These are phyloP conservation scores for Rhodotorula diobovata DNA, from an alignment of 768 basidiomycete genomes.

Conservation along the genomic window DNA sequence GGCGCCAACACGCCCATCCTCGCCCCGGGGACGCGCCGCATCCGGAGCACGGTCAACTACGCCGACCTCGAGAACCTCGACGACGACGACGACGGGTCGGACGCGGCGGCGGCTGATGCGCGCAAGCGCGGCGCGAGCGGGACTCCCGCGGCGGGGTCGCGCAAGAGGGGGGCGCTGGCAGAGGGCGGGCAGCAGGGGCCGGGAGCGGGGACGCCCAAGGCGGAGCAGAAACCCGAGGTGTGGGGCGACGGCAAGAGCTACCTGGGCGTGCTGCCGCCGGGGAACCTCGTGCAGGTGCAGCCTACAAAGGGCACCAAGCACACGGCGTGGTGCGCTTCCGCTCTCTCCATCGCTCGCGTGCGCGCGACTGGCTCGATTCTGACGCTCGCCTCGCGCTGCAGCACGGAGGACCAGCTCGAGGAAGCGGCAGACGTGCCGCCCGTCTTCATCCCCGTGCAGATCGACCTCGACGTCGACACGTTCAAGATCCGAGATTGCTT, in stretches of 20 bases:
- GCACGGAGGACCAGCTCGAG: slow-evolving; percentile 63
- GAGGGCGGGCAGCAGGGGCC: slow-evolving; percentile 12
- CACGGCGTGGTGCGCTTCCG: slow-evolving; percentile 63
- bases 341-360: background rate
- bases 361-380: background rate
- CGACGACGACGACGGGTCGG: slow-evolving; percentile 56
- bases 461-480: slow-evolving; percentile 89
- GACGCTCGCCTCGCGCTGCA: slow-evolving; percentile 17
- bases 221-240: slow-evolving; percentile 40
- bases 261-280: slow-evolving; percentile 76
- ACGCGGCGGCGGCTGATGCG: slow-evolving; percentile 66
- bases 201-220: background rate
- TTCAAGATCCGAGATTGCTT: slow-evolving; percentile 91
- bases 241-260: slow-evolving; percentile 70
- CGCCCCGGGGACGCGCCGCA: slow-evolving; percentile 15
- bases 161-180: slow-evolving; percentile 49
- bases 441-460: slow-evolving; percentile 79
- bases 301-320: slow-evolving; percentile 61
- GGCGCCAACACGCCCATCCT: slow-evolving; percentile 23
- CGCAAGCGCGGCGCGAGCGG: slow-evolving; percentile 55
- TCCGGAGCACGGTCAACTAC: slow-evolving; percentile 71
- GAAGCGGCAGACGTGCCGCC: slow-evolving; percentile 57
- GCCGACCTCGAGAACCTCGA: slow-evolving; percentile 61
- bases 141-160: slow-evolving; percentile 54
- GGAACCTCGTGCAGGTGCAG: slow-evolving; percentile 65